These are phyloP conservation scores for Tetrahymena malaccensis DNA, from an alignment of 73 alveolate species.

Conservation along the genomic window DNA sequence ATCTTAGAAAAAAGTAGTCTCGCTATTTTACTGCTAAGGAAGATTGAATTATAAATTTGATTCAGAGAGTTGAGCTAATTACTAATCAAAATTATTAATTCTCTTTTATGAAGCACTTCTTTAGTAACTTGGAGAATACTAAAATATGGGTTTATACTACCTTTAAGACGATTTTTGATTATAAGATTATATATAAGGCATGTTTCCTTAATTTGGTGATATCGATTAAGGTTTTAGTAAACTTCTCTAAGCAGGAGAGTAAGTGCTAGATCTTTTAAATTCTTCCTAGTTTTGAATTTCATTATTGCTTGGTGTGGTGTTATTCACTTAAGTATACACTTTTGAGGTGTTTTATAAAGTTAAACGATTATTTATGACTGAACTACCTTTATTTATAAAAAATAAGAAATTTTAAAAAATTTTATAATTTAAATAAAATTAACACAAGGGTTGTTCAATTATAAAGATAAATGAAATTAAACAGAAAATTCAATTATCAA, in stretches of 20 bases:
- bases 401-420: no score
- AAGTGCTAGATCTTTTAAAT: background rate
- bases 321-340: background rate
- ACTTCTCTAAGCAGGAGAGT: background rate
- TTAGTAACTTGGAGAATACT: background rate
- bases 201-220: background rate
- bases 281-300: background rate
- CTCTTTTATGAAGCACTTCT: background rate
- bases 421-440: no score
- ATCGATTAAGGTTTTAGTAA: background rate
- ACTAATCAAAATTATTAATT: background rate
- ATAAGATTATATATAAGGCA: background rate
- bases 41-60: background rate
- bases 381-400: background rate
- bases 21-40: background rate
- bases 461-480: no score
- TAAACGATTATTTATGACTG: background rate
- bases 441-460: no score
- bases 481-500: no score
- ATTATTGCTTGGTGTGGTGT: background rate
- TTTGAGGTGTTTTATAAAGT: background rate
- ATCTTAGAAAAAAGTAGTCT: background rate
- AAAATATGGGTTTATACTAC: background rate
- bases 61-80: background rate
- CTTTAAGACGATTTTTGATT: background rate